Conservation (phyloP, 2,329 filamentous ascomycete species). For the Fusarium cicatricum region DNA sequence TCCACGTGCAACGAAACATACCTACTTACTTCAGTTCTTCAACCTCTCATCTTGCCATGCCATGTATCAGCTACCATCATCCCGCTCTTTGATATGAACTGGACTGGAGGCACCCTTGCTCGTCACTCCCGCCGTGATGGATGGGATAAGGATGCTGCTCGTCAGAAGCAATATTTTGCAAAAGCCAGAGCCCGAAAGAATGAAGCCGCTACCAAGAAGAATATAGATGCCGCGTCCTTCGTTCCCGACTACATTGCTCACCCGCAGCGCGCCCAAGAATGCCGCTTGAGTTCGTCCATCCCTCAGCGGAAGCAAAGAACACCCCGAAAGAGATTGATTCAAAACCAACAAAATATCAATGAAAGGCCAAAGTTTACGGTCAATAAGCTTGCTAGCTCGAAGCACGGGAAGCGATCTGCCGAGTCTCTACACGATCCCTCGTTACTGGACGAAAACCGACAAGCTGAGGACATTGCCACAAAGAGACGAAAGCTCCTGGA, state of each 20-base stretch:
- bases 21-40: too few relatives aligned
- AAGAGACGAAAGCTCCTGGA: slow-evolving; percentile 41
- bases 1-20: background rate
- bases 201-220: slow-evolving; percentile 13
- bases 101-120: slow-evolving; percentile 51
- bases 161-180: slow-evolving; percentile 52
- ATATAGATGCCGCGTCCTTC: slow-evolving; percentile 25
- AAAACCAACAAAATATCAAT: background rate
- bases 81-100: slow-evolving; percentile 49
- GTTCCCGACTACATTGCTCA: slow-evolving; percentile 41
- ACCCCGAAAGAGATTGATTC: slow-evolving; percentile 20
- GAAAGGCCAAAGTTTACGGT: too few relatives aligned
- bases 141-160: slow-evolving; percentile 45
- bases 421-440: background rate
- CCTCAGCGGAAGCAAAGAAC: slow-evolving; percentile 12
- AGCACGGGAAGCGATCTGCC: background rate
- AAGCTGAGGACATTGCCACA: slow-evolving; percentile 22
- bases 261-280: background rate
- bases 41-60: background rate
- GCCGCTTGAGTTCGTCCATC: background rate
- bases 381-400: background rate
- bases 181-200: slow-evolving; percentile 43
- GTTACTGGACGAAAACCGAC: background rate
- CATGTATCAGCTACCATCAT: background rate
- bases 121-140: slow-evolving; percentile 48